Conservation (phyloP, 2,329 filamentous ascomycete genomes). For the Claviceps sp. region DNA sequence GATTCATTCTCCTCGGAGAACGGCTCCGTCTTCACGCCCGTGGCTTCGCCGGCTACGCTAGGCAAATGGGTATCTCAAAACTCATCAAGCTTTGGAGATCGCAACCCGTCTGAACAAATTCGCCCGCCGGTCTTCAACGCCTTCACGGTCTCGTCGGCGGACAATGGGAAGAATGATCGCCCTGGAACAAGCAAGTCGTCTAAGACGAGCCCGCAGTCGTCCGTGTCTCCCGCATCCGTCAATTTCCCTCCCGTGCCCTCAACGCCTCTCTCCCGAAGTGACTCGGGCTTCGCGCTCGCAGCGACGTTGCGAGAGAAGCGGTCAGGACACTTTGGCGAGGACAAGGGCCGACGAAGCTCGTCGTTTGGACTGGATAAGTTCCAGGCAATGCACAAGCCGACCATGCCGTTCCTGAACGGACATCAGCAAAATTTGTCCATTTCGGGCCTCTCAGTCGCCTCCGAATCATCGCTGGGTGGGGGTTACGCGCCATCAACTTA, state of each 20-base stretch:
- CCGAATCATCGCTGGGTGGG: conserved; percentile 54
- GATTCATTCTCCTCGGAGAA: conserved; percentile 86
- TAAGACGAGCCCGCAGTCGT: conserved; percentile 47
- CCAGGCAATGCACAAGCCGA: conserved; percentile 53
- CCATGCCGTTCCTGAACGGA: conserved; percentile 58
- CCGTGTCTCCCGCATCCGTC: conserved; percentile 62
- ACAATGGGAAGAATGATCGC: conserved; percentile 54
- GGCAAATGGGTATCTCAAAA: conserved; percentile 81
- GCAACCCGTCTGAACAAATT: conserved; percentile 35
- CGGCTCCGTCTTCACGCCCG: conserved; percentile 61
- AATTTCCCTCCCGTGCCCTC: conserved; percentile 64
- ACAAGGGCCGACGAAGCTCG: conserved; percentile 74
- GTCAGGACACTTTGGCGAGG: conserved; percentile 78
- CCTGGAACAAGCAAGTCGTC: conserved; percentile 61
- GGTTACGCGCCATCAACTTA: conserved; percentile 75
- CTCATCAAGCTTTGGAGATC: conserved; percentile 72
- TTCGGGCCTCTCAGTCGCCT: conserved; percentile 46
- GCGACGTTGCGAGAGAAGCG: conserved; percentile 84
- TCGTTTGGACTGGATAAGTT: conserved; percentile 73
- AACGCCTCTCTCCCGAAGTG: conserved; percentile 74
- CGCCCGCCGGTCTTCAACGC: conserved; percentile 76
- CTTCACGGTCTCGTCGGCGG: conserved; percentile 64
- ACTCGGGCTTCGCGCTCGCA: conserved; percentile 80
- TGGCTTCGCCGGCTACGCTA: conserved; percentile 56
- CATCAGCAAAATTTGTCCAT: conserved; percentile 47